Conservation (phyloP, 441 rosid species). For the Caryocar brasiliense region DNA sequence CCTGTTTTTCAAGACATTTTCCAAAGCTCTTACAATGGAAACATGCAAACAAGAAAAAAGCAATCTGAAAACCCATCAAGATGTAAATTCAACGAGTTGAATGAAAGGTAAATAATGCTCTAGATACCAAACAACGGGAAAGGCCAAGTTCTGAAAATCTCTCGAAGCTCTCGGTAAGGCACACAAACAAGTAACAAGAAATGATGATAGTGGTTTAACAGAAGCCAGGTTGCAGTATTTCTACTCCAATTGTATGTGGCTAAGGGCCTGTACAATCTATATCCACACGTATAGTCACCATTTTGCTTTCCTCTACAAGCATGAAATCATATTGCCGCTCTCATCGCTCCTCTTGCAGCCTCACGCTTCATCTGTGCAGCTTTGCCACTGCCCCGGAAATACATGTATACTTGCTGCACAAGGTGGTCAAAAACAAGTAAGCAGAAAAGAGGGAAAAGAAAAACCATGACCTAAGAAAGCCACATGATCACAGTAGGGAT, state of each 20-base stretch:
- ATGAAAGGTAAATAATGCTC: no score
- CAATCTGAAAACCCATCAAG: no score
- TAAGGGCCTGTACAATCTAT: slow-evolving; percentile 17
- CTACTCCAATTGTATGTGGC: slow-evolving; percentile 1
- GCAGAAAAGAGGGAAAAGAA: neutral
- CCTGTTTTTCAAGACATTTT: no score
- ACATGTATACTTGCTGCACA: slow-evolving; percentile 81
- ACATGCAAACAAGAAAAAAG: no score
- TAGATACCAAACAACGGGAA: no score
- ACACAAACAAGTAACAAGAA: slow-evolving; percentile 1
- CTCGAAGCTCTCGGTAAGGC: no score
- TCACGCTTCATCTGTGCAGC: slow-evolving; percentile 59
- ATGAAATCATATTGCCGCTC: slow-evolving; percentile 51
- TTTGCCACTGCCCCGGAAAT: slow-evolving; percentile 85
- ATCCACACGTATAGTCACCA: neutral
- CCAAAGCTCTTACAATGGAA: no score
- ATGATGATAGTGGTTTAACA: neutral
- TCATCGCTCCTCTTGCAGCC: slow-evolving; percentile 64
- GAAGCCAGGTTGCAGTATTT: slow-evolving; percentile 1
- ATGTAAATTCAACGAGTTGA: no score
- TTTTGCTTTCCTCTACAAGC: neutral
- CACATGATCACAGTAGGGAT: no score
- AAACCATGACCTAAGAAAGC: neutral
- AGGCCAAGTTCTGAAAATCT: no score
- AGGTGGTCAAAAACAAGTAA: neutral